phyloP scores from a whole-genome alignment of 148 eudicot genomes.

The Salicornia ramosissima region DNA sequence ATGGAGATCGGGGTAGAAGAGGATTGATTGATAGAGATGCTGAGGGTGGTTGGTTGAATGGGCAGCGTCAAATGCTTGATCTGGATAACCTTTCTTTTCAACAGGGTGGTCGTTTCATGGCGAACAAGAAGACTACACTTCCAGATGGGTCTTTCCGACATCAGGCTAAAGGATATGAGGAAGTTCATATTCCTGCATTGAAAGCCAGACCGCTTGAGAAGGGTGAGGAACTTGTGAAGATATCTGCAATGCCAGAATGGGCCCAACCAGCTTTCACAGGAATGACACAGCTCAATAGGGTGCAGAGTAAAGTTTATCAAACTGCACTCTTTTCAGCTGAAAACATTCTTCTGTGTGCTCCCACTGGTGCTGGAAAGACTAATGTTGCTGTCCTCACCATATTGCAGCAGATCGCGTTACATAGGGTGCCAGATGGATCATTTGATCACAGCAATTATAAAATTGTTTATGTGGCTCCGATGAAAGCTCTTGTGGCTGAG shows the following conservation, averaged over 20 bases:
- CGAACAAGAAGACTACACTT: conserved; percentile 55
- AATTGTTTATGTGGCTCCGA: conserved; percentile 80
- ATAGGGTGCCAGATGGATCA: conserved; percentile 50
- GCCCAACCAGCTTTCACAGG: conserved; percentile 69
- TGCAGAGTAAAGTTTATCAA: conserved; percentile 69
- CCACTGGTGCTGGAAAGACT: conserved; percentile 81
- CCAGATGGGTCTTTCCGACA: conserved; percentile 59
- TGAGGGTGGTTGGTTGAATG: conserved; percentile 64
- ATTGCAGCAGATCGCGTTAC: conserved; percentile 62
- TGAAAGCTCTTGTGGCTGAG: conserved; percentile 82
- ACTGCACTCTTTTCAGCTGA: conserved; percentile 63
- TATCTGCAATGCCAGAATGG: conserved; percentile 68
- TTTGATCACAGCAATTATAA: conserved; percentile 50
- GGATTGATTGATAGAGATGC: conserved; percentile 46
- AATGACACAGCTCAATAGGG: conserved; percentile 69
- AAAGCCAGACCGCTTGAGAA: conserved; percentile 48
- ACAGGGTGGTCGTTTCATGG: conserved; percentile 69
- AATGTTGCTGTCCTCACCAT: conserved; percentile 83
- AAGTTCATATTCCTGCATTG: conserved; percentile 73
- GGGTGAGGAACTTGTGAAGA: conserved; percentile 52
- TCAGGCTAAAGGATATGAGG: conserved; percentile 63
- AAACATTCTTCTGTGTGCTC: conserved; percentile 70
- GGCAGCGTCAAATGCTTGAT: conserved; percentile 71
- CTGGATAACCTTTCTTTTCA: conserved; percentile 56
- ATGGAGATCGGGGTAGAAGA: conserved; percentile 42